Percentiles rank a stretch among this genome's conserved stretches.
phyloP scores from a whole-genome alignment of 805 yeast species.

The Lipomyces starkeyi region DNA sequence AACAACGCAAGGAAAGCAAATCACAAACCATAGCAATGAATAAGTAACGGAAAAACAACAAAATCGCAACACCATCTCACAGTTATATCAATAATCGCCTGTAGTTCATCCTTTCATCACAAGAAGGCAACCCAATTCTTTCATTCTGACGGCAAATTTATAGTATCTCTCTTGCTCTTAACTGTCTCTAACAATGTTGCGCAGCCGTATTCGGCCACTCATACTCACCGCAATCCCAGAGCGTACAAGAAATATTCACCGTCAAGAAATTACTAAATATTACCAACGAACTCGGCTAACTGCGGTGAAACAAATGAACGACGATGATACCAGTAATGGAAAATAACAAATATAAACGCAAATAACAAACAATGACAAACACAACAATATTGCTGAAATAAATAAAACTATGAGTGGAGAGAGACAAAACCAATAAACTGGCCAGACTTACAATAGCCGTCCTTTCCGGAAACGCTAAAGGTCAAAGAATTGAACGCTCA shows the following conservation, averaged over 20 bases:
- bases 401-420: neutral
- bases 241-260: neutral
- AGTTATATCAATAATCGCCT: neutral
- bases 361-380: constrained; percentile 1
- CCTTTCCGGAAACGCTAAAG: neutral
- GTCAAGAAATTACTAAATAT: neutral
- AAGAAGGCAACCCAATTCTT: neutral
- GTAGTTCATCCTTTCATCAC: neutral
- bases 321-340: neutral
- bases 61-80: neutral
- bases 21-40: constrained; percentile 1
- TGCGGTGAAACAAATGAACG: neutral
- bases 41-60: neutral
- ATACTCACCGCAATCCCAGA: neutral
- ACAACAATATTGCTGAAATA: neutral
- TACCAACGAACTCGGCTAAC: neutral
- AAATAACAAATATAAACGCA: neutral
- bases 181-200: neutral
- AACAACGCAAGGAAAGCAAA: neutral
- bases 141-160: neutral
- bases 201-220: neutral
- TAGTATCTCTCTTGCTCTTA: neutral
- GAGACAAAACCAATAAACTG: neutral
- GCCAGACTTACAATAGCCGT: neutral
- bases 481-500: neutral